Base-by-base conservation (phyloP, 2,329 filamentous ascomycete genomes). In the Parascedosporium putredinis region DNA sequence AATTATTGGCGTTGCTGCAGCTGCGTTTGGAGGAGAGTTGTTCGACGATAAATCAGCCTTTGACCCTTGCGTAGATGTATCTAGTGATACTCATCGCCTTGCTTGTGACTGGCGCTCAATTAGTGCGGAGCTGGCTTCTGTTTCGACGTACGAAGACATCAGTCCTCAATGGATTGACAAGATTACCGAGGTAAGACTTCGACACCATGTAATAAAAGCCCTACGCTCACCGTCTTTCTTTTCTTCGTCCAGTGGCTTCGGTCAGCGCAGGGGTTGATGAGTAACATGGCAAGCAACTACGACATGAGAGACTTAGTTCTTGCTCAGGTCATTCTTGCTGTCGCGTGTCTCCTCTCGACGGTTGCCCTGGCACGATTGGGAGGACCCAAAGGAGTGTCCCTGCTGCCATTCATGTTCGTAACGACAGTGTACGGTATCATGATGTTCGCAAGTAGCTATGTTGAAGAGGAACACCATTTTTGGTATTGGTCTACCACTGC, bases 371-470 rank as follows among this genome's bases (percentile, higher is more conserved):
- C 14, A 14, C 20, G 53, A 8, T 51, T 57, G 8, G 54, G 54
- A 20, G 31, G 46, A 7, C 47, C 53, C 18, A 50, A 47, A 1
- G 36, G 50, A 16, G 55, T 54, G 1, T 50, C 52, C 12, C 57
- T 72, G 9, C 51, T 62, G 7, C 71, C 73, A 3, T 69, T 86
- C 47, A 55, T 69, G 3, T 54, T 75, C 2, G 69, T 81, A 25
- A 76, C 76, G 1, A 45, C 82, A 0, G 64, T 76, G 0, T 95
- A 97, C 60, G 81, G 83, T 1, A 64, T 79, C 33, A 94, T 96
- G 81, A 97, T 97, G 90, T 97, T 97, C 67, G 91, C 90, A 8
- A 95, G 88, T 62, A 97, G 90, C 60, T 98, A 93, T 63, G 88
- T 98, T 2, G 93, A 98, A 65, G 93, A 98, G 67, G 93, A 98